A percentile compares a stretch with the other conserved stretches of the same genome.
Evolutionary conservation across 345 rosid genomes (phyloP).

Genomic region (Eucalyptus viminalis): DNA sequence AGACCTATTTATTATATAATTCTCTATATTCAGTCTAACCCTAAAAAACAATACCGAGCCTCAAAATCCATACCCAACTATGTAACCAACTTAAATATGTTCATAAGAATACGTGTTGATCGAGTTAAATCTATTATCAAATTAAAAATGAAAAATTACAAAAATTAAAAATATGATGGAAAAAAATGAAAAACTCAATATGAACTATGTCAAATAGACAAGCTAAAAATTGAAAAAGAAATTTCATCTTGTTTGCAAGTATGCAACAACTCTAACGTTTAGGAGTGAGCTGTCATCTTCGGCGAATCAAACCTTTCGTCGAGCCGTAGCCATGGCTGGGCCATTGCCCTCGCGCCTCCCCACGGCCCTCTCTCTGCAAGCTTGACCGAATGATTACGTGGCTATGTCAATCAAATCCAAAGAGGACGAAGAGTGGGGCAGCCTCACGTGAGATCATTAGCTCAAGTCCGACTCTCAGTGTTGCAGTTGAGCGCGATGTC

Average conservation of each 20-base stretch:
- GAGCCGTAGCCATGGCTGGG: not conserved
- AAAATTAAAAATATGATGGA: not conserved
- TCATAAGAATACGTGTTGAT: not conserved
- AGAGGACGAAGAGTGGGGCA: not conserved
- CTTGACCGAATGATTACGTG: not conserved
- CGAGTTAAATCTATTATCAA: not conserved
- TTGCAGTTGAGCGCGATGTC: not conserved
- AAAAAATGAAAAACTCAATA: not conserved
- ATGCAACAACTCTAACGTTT: not conserved
- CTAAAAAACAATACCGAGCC: not conserved
- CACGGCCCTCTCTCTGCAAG: not conserved
- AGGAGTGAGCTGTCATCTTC: not conserved
- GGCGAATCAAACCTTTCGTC: not conserved
- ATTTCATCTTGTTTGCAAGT: not conserved
- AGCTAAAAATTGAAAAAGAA: not conserved
- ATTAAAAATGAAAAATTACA: not conserved
- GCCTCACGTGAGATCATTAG: not conserved
- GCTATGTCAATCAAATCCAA: not conserved
- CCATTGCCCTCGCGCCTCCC: not conserved
- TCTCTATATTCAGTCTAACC: not conserved
- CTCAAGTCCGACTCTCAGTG: not conserved
- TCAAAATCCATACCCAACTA: not conserved
- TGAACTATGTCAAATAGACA: not conserved
- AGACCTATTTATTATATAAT: not conserved
- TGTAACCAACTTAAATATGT: not conserved